Conservation (phyloP, 148 eudicot genomes). For the Polygonum aviculare region DNA sequence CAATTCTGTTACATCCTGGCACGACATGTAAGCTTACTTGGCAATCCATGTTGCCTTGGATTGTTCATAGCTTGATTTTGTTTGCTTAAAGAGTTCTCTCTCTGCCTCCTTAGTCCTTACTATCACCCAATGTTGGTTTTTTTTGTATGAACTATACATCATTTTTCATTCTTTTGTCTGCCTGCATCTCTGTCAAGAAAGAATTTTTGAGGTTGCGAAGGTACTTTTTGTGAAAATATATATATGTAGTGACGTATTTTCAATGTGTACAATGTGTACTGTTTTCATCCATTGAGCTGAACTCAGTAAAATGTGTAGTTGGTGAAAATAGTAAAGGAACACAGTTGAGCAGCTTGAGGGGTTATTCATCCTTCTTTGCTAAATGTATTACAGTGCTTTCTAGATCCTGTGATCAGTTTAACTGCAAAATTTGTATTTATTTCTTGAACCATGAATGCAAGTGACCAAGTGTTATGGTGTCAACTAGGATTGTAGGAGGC, state of each 20-base stretch:
- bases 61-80: background rate
- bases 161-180: background rate
- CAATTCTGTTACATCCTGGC: constrained; percentile 90
- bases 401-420: background rate
- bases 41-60: constrained; percentile 4
- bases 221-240: background rate
- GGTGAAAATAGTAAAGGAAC: background rate
- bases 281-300: background rate
- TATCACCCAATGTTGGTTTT: background rate
- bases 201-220: background rate
- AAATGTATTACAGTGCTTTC: background rate
- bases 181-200: background rate
- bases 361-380: background rate
- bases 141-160: background rate
- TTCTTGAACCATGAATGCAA: background rate
- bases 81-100: background rate
- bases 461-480: background rate
- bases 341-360: background rate
- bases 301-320: background rate
- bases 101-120: background rate
- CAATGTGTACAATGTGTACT: background rate
- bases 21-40: constrained; percentile 61
- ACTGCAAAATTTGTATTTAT: background rate
- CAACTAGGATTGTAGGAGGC: background rate
- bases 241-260: background rate